Base-by-base conservation (phyloP, 441 rosid genomes). In the Corymbia citriodora region DNA sequence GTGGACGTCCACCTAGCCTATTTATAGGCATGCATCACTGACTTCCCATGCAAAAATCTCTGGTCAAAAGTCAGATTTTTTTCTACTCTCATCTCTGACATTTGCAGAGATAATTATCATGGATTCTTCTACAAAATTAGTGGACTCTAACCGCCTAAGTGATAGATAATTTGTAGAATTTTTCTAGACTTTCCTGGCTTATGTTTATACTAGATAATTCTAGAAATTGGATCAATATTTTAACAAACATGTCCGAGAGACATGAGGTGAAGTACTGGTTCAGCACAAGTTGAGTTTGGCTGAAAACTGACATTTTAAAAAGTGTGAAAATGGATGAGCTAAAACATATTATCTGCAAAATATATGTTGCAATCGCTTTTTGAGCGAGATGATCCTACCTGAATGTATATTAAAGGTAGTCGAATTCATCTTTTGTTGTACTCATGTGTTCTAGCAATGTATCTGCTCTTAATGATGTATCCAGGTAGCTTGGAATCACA, bases 381-480 rank as follows among this genome's bases (percentile, higher is more conserved):
- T 52, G 57, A 48, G 31, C 6, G 7, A 90, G 59, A 49, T n/a
- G 72, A 65, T 91, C 13, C 57, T 91, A 95, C 98, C 96, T 95
- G 92, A 90, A 88, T 53, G 98, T 92, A 88, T 95, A 95, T 96
- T 97, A 96, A 89, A 96, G 96, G 89, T 95, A 95, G 90, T 95
- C 97, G 23, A 94, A 92, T 90, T 87, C 88, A 91, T 95, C 97
- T 85, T 96, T 93, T 14, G 97, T 96, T 89, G 93, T 89, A 57
- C 94, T 95, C 91, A 93, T 96, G 31, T 95, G 98, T 91, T 96
- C 97, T 87, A 96, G 90, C 57, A 95, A 86, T 85, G 88, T 59
- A 91, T 93, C 90, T 61, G 92, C 54, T 88, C 90, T 92, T 31
- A 96, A 31, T 85, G 91, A 54, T 86, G 95, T 89, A 50, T 94